Conservation (phyloP, 2,329 filamentous ascomycete genomes). For the Verticillium longisporum region DNA sequence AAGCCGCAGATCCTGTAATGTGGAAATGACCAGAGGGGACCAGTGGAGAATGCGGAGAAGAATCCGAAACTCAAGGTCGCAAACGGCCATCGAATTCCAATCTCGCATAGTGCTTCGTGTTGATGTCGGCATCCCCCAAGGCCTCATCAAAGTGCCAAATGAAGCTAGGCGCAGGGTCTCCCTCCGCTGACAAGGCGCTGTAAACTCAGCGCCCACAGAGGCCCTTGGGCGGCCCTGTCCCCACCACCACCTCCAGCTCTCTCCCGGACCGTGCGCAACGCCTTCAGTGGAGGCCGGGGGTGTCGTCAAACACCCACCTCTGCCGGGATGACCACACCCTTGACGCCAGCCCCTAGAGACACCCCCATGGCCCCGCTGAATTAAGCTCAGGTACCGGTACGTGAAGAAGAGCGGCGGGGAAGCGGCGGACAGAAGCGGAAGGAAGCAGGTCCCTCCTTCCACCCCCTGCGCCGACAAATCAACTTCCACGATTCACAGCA, state of each 20-base stretch:
- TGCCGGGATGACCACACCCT: not conserved
- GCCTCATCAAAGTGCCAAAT: not conserved
- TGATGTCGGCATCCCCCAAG: not conserved
- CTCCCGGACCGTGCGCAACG: not conserved
- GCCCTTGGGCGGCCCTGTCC: not conserved
- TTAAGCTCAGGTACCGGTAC: not conserved
- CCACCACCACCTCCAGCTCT: not conserved
- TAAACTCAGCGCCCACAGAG: not conserved
- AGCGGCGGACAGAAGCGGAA: not conserved
- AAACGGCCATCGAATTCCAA: not conserved
- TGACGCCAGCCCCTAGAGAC: not conserved
- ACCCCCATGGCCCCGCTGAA: not conserved
- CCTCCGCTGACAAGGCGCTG: not conserved
- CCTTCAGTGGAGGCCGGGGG: not conserved
- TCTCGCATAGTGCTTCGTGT: not conserved
- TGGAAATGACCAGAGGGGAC: not conserved
- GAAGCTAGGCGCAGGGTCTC: not conserved
- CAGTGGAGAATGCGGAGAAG: not conserved
- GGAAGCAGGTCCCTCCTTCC: not conserved
- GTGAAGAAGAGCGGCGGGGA: not conserved
- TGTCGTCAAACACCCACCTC: not conserved
- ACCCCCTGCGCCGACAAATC: not conserved
- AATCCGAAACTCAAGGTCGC: not conserved
- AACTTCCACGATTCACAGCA: not conserved
- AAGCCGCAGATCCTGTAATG: not conserved